Evolutionary conservation across 768 basidiomycete species (phyloP).

Genomic region (Rossbeevera mucosa): DNA sequence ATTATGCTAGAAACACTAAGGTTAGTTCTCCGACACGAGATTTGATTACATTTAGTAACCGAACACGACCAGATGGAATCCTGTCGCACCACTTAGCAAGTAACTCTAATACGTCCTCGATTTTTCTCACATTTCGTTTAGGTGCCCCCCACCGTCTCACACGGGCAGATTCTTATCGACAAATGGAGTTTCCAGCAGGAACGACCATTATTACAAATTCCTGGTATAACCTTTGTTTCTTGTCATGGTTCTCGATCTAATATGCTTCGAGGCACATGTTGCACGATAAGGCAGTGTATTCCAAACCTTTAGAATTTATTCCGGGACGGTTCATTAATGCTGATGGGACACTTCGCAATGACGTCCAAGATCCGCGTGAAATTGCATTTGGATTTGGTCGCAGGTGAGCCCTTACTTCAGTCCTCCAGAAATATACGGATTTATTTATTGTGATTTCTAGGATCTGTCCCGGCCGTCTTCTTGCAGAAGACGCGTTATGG

Average conservation of each 20-base stretch:
- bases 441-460: not conserved
- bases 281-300: not conserved
- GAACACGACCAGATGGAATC: conserved; percentile 1
- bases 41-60: not conserved
- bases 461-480: conserved; percentile 2
- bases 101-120: not conserved
- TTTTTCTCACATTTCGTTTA: not conserved
- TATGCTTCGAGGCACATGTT: conserved; percentile 4
- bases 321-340: not conserved
- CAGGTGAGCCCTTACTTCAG: not conserved
- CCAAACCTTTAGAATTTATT: conserved; percentile 3
- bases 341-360: not conserved
- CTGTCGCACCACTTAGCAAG: conserved; percentile 5
- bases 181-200: conserved; percentile 2
- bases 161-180: not conserved
- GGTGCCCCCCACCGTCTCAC: conserved; percentile 4
- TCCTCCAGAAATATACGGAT: not conserved
- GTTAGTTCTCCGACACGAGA: not conserved
- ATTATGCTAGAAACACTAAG: conserved; percentile 2
- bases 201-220: conserved; percentile 1
- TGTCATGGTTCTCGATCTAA: not conserved
- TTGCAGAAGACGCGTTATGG: conserved; percentile 5
- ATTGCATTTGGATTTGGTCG: conserved; percentile 8
- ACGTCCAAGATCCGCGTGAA: conserved; percentile 2
- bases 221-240: not conserved